Conservation (phyloP, 208 protist genomes). For the Acanthamoeba triangularis region DNA sequence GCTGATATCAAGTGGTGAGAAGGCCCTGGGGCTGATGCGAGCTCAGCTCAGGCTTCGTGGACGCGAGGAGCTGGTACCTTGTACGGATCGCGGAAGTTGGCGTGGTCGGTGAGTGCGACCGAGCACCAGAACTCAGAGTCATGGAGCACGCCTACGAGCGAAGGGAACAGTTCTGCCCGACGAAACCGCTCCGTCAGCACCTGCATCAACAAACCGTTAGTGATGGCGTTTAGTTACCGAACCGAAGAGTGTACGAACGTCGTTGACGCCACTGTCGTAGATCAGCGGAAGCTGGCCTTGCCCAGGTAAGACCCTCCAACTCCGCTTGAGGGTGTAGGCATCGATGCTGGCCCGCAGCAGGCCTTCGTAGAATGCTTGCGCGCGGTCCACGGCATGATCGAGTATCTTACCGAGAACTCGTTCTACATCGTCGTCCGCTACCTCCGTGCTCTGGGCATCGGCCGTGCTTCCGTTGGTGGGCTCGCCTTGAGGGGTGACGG, state of each 20-base stretch:
- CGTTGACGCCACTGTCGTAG: not conserved
- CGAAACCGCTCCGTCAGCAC: not conserved
- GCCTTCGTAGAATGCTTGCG: not conserved
- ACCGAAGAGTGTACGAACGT: not conserved
- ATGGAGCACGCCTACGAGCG: not conserved
- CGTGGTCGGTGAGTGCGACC: not conserved
- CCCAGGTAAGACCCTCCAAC: not conserved
- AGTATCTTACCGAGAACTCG: not conserved
- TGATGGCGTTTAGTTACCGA: too few species aligned
- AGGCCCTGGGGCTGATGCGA: too few species aligned
- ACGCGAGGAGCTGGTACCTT: not conserved
- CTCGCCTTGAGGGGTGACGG: not conserved
- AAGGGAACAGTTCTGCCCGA: not conserved
- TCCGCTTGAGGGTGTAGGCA: not conserved
- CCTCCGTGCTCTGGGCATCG: not conserved
- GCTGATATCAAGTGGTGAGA: not conserved
- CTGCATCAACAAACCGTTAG: not conserved
- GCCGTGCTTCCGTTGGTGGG: not conserved
- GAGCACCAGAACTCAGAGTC: conserved; percentile 38
- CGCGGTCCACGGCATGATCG: not conserved
- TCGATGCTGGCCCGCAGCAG: not conserved
- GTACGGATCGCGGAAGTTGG: conserved; percentile 8
- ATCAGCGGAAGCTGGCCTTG: not conserved
- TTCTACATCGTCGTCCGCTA: not conserved
- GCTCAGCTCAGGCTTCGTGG: not conserved